These are phyloP conservation scores for Laburnicola sp. DNA, from an alignment of 2,329 filamentous ascomycete genomes.

Conservation along the genomic window DNA sequence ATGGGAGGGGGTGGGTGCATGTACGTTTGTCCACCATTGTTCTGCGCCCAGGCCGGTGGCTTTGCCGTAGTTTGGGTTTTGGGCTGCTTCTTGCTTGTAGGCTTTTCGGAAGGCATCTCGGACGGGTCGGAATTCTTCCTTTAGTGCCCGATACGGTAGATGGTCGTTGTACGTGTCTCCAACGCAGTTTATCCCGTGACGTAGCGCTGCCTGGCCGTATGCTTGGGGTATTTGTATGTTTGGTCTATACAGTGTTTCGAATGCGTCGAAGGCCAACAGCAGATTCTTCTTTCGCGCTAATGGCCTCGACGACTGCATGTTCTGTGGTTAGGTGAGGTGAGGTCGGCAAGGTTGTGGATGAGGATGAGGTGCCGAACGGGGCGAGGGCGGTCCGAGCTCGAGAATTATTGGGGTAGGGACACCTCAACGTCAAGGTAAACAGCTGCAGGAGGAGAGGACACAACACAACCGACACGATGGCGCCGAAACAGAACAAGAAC, in stretches of 20 bases:
- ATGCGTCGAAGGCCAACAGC: slow-evolving; percentile 65
- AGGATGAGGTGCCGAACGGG: slow-evolving; percentile 17
- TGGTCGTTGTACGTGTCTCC: slow-evolving; percentile 29
- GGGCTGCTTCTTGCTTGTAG: slow-evolving; percentile 52
- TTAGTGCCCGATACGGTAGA: slow-evolving; percentile 16
- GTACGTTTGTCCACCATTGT: slow-evolving; percentile 64
- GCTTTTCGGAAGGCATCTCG: slow-evolving; percentile 44
- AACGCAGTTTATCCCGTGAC: slow-evolving; percentile 54
- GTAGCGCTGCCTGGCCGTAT: slow-evolving; percentile 58
- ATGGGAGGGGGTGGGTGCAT: slow-evolving; percentile 17
- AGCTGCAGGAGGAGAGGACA: slow-evolving; percentile 34
- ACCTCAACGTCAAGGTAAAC: slow-evolving; percentile 16
- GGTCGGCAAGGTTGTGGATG: slow-evolving; percentile 8
- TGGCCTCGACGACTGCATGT: slow-evolving; percentile 16
- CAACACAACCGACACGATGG: slow-evolving; percentile 29
- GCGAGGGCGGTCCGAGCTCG: slow-evolving; percentile 15
- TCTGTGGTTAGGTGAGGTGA: slow-evolving; percentile 1
- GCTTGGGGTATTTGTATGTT: slow-evolving; percentile 55
- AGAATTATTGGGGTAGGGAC: slow-evolving; percentile 5
- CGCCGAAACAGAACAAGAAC: slow-evolving; percentile 56
- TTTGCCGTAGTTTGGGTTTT: slow-evolving; percentile 64
- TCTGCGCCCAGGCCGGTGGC: slow-evolving; percentile 55
- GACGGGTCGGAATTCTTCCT: slow-evolving; percentile 38
- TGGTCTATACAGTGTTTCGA: slow-evolving; percentile 65
- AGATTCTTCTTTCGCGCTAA: slow-evolving; percentile 49